Evolutionary conservation across 371 early-diverging fungal species (phyloP).

Genomic region (Batkoa obscura): DNA sequence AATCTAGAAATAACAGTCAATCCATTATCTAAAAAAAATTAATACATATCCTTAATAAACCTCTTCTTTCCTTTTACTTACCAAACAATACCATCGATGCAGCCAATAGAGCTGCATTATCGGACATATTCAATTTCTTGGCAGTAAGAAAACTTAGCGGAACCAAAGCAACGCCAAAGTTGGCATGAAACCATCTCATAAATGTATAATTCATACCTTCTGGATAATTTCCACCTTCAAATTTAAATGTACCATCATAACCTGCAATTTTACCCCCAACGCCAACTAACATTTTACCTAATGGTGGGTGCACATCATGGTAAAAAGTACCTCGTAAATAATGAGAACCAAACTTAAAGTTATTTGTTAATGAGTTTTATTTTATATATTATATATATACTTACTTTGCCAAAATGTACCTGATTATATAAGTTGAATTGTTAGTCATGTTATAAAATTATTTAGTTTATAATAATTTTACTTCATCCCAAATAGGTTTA

Average conservation of each 20-base stretch:
- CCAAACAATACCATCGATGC: slow-evolving; percentile 65
- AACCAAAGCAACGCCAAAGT: slow-evolving; percentile 85
- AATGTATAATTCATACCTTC: slow-evolving; percentile 62
- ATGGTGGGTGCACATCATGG: slow-evolving; percentile 99
- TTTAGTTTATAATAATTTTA: not conserved
- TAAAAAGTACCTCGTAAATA: slow-evolving; percentile 90
- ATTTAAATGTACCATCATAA: slow-evolving; percentile 78
- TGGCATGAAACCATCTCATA: slow-evolving; percentile 85
- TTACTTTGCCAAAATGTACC: slow-evolving; percentile 14
- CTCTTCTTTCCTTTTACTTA: slow-evolving; percentile 10
- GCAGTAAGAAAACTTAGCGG: slow-evolving; percentile 88
- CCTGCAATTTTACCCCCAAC: slow-evolving; percentile 77
- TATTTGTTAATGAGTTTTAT: not conserved
- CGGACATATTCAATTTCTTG: slow-evolving; percentile 47
- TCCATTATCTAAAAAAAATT: slow-evolving; percentile 26
- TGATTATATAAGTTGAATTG: not conserved
- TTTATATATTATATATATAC: not conserved
- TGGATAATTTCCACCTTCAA: slow-evolving; percentile 76
- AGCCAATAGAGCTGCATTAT: slow-evolving; percentile 41
- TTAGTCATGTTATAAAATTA: not conserved
- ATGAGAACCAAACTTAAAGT: slow-evolving; percentile 68
- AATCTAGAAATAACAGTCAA: slow-evolving; percentile 79
- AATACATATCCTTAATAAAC: not conserved
- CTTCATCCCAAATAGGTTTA: slow-evolving; percentile 8
- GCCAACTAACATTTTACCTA: slow-evolving; percentile 96